A percentile compares a stretch with the other conserved stretches of the same genome.
Evolutionary conservation across 306 rosid species (phyloP).

Genomic region (Malus fusca): DNA sequence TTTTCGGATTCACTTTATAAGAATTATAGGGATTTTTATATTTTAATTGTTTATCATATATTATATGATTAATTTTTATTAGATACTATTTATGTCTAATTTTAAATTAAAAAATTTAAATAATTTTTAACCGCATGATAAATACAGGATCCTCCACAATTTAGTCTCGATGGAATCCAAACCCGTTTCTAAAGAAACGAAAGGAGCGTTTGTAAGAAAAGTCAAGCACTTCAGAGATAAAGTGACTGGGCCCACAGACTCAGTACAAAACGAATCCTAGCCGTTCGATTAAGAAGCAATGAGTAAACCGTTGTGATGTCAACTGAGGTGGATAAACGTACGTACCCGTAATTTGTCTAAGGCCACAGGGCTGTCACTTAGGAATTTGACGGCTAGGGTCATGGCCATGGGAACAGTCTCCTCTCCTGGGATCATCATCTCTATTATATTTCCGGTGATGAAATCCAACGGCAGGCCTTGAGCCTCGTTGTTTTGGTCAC

Average conservation of each 20-base stretch:
- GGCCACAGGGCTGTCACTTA: slow-evolving; percentile 49
- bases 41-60: no score
- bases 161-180: rapidly evolving
- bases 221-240: slow-evolving; percentile 21
- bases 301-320: no score
- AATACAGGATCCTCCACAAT: no score
- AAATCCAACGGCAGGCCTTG: slow-evolving; percentile 40
- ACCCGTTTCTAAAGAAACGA: slow-evolving; percentile 3
- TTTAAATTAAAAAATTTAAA: no score
- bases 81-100: no score
- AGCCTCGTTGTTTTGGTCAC: slow-evolving; percentile 17
- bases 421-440: slow-evolving; percentile 88
- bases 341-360: slow-evolving; percentile 49
- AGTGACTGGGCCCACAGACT: not conserved
- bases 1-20: no score
- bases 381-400: slow-evolving; percentile 68
- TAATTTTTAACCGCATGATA: rapidly evolving
- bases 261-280: not conserved
- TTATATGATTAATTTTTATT: rapidly evolving
- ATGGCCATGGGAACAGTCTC: slow-evolving; percentile 85
- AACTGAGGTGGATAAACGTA: not conserved
- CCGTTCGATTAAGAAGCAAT: slow-evolving; percentile 13
- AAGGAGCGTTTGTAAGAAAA: not conserved
- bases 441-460: slow-evolving; percentile 62
- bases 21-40: rapidly evolving